phyloP scores from a whole-genome alignment of 148 eudicot species.

The Chenopodium berlandieri region DNA sequence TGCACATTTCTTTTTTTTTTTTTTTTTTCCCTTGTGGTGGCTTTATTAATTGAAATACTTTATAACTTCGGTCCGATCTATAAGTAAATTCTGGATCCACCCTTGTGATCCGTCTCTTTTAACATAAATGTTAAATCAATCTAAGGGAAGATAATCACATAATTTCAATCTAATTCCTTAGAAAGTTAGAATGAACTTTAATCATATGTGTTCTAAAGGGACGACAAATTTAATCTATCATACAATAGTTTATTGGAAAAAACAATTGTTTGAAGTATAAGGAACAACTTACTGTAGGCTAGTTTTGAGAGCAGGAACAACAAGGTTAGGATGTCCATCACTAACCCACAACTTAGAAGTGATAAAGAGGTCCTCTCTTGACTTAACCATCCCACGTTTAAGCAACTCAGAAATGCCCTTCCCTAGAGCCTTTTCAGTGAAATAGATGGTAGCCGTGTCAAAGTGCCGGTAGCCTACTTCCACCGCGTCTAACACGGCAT shows the following conservation, averaged over 20 bases:
- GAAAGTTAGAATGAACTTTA: no score
- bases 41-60: no score
- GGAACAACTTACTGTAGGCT: conserved; percentile 31
- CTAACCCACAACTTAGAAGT: conserved; percentile 58
- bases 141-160: no score
- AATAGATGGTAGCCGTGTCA: conserved; percentile 45
- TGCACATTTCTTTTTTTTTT: no score
- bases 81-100: no score
- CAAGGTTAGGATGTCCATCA: conserved; percentile 39
- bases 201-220: no score
- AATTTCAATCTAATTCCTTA: no score
- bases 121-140: no score
- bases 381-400: conserved; percentile 31
- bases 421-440: conserved; percentile 42
- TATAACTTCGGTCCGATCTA: no score
- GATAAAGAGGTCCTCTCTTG: conserved; percentile 47
- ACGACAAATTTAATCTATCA: no score
- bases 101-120: no score
- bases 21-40: no score
- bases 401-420: conserved; percentile 45
- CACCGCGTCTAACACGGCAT: conserved; percentile 38
- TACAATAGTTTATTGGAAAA: not conserved
- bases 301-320: conserved; percentile 39
- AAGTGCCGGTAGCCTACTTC: conserved; percentile 40
- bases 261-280: not conserved